Evolutionary conservation across 495 filamentous ascomycete species (phyloP), one percentile per base, ranked within the genome.

Genomic region (Aspergillus haitiensis): DNA sequence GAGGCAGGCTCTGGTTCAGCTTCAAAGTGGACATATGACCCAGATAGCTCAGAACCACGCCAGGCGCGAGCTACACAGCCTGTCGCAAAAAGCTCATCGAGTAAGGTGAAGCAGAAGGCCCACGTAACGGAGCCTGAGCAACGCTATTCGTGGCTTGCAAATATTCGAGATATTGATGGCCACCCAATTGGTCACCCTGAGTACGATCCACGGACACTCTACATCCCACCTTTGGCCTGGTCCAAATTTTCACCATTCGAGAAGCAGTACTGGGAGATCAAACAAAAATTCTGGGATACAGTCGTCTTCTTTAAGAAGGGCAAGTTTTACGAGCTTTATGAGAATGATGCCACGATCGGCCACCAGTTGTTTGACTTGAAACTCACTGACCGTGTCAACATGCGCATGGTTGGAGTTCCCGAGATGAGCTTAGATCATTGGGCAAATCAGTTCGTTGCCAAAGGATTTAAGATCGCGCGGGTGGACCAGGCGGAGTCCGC

Each of bases 241-340:
- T 73, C 71, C 0, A 83, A 88, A 4, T 97, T 99, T 69, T 91
- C 91, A 0, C 82, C 93, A 0, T 99, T 99, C 60, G 94, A 99
- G 76, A 94, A 92, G 71, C 94, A 99, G 65, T 99, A 98, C 73
- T 99, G 94, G 94, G 93, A 97, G 67, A 98, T 99, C 72, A 99
- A 99, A 79, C 89, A 92, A 73, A 97, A 96, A 52, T 90, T 93
- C 63, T 97, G 90, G 90, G 91, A 97, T 60, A 98, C 92, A 0
- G 88, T 99, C 18, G 94, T 99, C 12, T 99, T 99, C 76, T 99
- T 99, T 82, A 98, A 97, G 75, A 99, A 99, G 76, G 94, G 94
- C 59, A 99, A 99, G 70, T 99, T 99, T 75, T 99, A 96, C 71
- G 94, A 99, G 70, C 81, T 99, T 0, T 99, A 97, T 70, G 95